Conservation (phyloP, 768 basidiomycete species). For the Holtermanniella nyarrowii region DNA sequence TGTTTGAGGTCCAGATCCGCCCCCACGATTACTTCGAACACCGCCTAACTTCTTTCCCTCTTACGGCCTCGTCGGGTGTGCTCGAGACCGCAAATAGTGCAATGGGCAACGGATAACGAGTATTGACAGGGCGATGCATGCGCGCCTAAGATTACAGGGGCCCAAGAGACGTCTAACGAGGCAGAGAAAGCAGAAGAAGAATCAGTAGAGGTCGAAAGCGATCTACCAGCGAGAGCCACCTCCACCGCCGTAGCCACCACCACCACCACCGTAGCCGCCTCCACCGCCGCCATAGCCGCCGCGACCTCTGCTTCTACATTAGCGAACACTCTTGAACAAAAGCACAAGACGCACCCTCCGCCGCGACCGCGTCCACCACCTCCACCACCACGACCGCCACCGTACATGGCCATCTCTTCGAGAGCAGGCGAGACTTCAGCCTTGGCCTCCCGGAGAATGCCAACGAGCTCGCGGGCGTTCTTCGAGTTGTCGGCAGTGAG, state of each 20-base stretch:
- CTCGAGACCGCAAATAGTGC: too few species aligned
- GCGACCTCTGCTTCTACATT: slow-evolving; percentile 16
- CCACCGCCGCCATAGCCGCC: slow-evolving; percentile 16
- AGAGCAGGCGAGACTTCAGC: slow-evolving; percentile 75
- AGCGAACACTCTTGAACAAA: slow-evolving; percentile 11
- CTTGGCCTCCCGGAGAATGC: slow-evolving; percentile 78
- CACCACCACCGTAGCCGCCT: slow-evolving; percentile 27
- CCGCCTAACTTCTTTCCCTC: too few species aligned
- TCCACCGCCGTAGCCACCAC: slow-evolving; percentile 11
- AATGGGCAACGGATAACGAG: too few species aligned
- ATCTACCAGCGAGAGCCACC: not conserved
- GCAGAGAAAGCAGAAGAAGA: not conserved
- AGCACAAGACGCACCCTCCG: slow-evolving; percentile 10
- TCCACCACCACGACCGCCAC: slow-evolving; percentile 57
- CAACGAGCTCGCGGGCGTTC: slow-evolving; percentile 80
- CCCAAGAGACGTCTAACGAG: not conserved
- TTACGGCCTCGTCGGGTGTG: too few species aligned
- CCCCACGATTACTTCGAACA: too few species aligned
- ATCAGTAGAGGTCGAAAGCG: not conserved
- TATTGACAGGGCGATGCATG: not conserved
- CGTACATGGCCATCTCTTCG: slow-evolving; percentile 83
- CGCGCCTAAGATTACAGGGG: not conserved
- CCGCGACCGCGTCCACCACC: slow-evolving; percentile 34
- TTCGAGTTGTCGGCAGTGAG: slow-evolving; percentile 95
- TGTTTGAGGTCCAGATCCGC: too few species aligned